Evolutionary conservation across 257 asterid genomes (phyloP).

Genomic region (Henckelia pumila): DNA sequence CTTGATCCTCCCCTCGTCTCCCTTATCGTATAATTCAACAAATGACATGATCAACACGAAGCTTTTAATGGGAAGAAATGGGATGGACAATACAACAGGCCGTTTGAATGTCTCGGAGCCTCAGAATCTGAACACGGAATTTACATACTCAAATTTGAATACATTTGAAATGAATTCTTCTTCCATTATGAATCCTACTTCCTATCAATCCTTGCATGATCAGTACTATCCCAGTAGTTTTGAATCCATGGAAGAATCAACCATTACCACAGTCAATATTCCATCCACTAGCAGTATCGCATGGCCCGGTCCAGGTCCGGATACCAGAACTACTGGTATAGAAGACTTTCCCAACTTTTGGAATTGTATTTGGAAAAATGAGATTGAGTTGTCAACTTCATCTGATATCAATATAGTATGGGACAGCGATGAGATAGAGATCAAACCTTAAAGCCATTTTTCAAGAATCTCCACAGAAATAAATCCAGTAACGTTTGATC

Average conservation of each 20-base stretch:
- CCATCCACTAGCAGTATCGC: slow-evolving; percentile 27
- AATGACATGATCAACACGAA: neutral
- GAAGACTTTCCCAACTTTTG: slow-evolving; percentile 32
- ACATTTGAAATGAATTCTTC: slow-evolving; percentile 21
- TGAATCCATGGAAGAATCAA: slow-evolving; percentile 32
- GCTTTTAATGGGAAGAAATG: neutral
- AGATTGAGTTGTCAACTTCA: slow-evolving; percentile 33
- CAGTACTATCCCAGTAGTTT: slow-evolving; percentile 21
- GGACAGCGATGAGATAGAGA: slow-evolving; percentile 45
- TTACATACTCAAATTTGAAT: slow-evolving; percentile 25
- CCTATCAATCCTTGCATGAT: slow-evolving; percentile 17
- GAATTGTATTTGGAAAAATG: slow-evolving; percentile 35
- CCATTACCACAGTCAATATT: slow-evolving; percentile 29
- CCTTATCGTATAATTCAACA: neutral
- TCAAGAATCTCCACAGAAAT: neutral
- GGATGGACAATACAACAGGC: neutral
- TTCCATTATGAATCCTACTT: slow-evolving; percentile 18
- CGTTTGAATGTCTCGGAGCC: slow-evolving; percentile 5
- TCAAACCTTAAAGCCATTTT: slow-evolving; percentile 25
- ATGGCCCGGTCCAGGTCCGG: slow-evolving; percentile 32
- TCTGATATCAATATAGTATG: slow-evolving; percentile 43
- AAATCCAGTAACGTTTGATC: neutral
- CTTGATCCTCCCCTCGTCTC: slow-evolving; percentile 24
- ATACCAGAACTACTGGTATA: slow-evolving; percentile 7
- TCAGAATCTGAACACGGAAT: slow-evolving; percentile 15